Percentiles rank a stretch among this genome's conserved stretches.
These are phyloP conservation scores for Aspergillus bridgeri DNA, from an alignment of 495 filamentous ascomycete genomes.

Conservation along the genomic window DNA sequence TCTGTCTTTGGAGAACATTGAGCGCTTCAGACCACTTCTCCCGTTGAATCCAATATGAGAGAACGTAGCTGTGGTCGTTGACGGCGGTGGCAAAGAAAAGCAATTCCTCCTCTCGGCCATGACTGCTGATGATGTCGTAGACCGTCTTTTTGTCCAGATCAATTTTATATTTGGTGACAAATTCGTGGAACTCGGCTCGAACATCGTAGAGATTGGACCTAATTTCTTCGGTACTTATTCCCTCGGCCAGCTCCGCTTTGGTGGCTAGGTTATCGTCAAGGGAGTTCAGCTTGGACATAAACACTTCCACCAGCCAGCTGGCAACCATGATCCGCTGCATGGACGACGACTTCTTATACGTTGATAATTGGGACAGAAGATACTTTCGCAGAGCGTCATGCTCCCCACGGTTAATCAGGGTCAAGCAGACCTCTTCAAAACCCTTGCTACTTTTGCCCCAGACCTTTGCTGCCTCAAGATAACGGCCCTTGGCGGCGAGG, in stretches of 20 bases:
- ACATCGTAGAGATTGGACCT: slow-evolving; percentile 66
- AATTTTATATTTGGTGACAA: slow-evolving; percentile 74
- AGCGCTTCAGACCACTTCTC: slow-evolving; percentile 91
- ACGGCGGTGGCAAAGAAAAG: slow-evolving; percentile 83
- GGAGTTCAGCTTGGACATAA: slow-evolving; percentile 94
- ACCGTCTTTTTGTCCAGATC: slow-evolving; percentile 89
- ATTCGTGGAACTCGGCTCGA: slow-evolving; percentile 79
- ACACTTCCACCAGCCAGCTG: slow-evolving; percentile 91
- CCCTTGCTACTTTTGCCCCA: slow-evolving; percentile 95
- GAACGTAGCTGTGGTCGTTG: slow-evolving; percentile 89
- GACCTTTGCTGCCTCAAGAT: slow-evolving; percentile 77
- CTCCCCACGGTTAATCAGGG: slow-evolving; percentile 83
- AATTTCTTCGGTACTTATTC: slow-evolving; percentile 63
- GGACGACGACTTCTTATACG: slow-evolving; percentile 72
- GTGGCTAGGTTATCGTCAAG: slow-evolving; percentile 93
- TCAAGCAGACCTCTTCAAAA: slow-evolving; percentile 92
- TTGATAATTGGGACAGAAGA: slow-evolving; percentile 75
- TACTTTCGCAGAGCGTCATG: slow-evolving; percentile 91
- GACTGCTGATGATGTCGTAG: slow-evolving; percentile 93
- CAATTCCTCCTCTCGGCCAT: slow-evolving; percentile 89
- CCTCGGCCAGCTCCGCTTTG: slow-evolving; percentile 76
- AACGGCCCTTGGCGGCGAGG: slow-evolving; percentile 73
- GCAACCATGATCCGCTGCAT: slow-evolving; percentile 97
- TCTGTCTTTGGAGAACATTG: slow-evolving; percentile 85
- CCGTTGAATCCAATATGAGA: slow-evolving; percentile 95